phyloP scores from a whole-genome alignment of 2,329 filamentous ascomycete genomes.

The Diaporthe citrichinensis region DNA sequence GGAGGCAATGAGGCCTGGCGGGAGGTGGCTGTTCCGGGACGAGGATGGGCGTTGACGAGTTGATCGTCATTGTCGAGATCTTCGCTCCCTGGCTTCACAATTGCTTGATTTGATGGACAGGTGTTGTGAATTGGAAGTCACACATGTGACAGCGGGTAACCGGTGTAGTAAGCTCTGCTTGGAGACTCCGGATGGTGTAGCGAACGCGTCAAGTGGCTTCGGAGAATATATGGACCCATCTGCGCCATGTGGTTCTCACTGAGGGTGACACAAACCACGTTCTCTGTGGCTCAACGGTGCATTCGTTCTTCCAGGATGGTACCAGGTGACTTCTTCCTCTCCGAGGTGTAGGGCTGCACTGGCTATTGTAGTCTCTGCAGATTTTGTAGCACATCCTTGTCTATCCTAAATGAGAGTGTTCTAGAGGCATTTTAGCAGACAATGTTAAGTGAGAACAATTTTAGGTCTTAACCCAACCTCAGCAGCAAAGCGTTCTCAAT shows the following conservation, averaged over 20 bases:
- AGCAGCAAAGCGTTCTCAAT: too few relatives aligned
- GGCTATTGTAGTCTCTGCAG: background rate
- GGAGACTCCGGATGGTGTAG: background rate
- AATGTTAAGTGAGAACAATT: background rate
- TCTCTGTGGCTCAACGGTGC: background rate
- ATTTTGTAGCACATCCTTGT: background rate
- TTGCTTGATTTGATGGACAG: background rate
- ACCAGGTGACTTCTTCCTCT: background rate
- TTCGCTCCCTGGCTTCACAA: background rate
- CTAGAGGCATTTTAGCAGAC: background rate
- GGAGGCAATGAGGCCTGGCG: slow-evolving; percentile 84
- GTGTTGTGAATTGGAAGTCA: background rate
- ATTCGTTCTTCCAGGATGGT: background rate
- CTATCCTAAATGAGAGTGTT: background rate
- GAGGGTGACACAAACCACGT: slow-evolving; percentile 1
- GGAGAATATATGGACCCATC: background rate
- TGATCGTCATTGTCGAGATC: background rate
- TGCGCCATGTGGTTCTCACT: background rate
- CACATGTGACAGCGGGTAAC: background rate
- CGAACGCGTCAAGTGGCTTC: slow-evolving; percentile 21
- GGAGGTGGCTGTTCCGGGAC: slow-evolving; percentile 86
- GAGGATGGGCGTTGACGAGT: slow-evolving; percentile 63
- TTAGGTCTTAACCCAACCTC: background rate
- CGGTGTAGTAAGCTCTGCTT: background rate
- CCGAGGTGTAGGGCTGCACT: background rate